Percentiles rank a stretch among this genome's conserved stretches.
Conservation (phyloP, 805 yeast species). For the Candida sakaeoensis region DNA sequence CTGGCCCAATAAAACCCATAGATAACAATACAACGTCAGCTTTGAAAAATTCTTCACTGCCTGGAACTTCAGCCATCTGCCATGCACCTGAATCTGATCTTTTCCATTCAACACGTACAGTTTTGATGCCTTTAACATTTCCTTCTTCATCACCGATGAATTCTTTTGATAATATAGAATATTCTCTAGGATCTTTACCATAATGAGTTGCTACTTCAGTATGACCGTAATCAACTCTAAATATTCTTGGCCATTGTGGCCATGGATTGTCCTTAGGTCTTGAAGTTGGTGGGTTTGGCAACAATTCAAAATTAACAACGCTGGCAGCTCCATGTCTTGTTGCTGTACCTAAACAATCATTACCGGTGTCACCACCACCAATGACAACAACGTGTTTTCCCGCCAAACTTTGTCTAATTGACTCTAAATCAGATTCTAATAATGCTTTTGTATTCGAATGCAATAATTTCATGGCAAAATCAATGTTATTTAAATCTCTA, state of each 20-base stretch:
- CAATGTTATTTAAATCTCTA: conserved; percentile 83
- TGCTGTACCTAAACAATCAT: conserved; percentile 96
- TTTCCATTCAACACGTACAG: conserved; percentile 98
- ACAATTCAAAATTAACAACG: conserved; percentile 87
- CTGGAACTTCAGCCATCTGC: conserved; percentile 98
- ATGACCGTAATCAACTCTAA: conserved; percentile 98
- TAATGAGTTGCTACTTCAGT: conserved; percentile 91
- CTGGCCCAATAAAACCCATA: conserved; percentile 98
- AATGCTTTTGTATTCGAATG: conserved; percentile 84
- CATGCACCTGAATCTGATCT: conserved; percentile 92
- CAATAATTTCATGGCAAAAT: conserved; percentile 91
- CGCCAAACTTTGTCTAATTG: conserved; percentile 62
- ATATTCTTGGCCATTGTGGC: conserved; percentile 99
- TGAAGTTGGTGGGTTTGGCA: conserved; percentile 85
- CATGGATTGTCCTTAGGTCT: conserved; percentile 96
- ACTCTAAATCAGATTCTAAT: conserved; percentile 74
- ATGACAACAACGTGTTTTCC: conserved; percentile 94
- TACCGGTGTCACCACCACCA: conserved; percentile 99
- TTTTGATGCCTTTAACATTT: conserved; percentile 90
- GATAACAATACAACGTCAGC: conserved; percentile 92
- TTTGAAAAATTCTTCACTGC: conserved; percentile 88
- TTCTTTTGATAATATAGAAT: conserved; percentile 91
- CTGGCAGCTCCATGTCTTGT: conserved; percentile 96
- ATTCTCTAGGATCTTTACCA: conserved; percentile 97
- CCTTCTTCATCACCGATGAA: conserved; percentile 94